Evolutionary conservation across 257 asterid species (phyloP).

Genomic region (Jaltomata sinuosa): DNA sequence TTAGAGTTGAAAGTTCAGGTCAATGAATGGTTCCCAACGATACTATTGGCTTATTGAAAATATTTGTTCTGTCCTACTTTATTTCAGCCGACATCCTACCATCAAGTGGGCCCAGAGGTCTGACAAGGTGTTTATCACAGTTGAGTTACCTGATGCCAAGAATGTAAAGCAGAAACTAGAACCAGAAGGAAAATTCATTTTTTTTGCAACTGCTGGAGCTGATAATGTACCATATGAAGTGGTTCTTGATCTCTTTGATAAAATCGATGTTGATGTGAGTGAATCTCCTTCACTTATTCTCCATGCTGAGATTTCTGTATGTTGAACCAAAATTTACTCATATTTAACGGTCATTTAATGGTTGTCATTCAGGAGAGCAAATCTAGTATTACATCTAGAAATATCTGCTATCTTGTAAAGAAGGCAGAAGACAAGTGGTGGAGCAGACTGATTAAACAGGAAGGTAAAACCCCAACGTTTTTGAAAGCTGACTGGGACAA

Average conservation of each 20-base stretch:
- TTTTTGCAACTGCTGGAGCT: constrained; percentile 48
- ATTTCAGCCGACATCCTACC: constrained; percentile 48
- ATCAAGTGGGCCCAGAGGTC: constrained; percentile 77
- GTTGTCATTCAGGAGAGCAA: constrained; percentile 55
- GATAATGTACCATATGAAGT: constrained; percentile 42
- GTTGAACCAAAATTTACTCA: not conserved
- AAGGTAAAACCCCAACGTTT: constrained; percentile 48
- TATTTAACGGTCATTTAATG: not conserved
- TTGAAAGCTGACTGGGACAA: constrained; percentile 85
- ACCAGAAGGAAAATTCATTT: constrained; percentile 52
- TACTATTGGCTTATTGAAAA: not conserved
- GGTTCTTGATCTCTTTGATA: constrained; percentile 46
- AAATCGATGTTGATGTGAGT: constrained; percentile 56
- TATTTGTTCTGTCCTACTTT: not conserved
- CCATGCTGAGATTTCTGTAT: not conserved
- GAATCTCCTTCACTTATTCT: not conserved
- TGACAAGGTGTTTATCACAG: constrained; percentile 43
- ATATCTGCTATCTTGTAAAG: constrained; percentile 49
- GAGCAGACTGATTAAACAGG: constrained; percentile 55
- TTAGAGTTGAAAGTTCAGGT: not conserved
- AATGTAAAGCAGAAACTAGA: constrained; percentile 53
- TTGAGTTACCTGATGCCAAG: constrained; percentile 65
- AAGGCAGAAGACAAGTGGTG: constrained; percentile 78
- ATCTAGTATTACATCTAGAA: constrained; percentile 32
- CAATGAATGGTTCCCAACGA: not conserved